Evolutionary conservation across 2,329 filamentous ascomycete genomes (phyloP).

Genomic region (Magnaporthales sp.): DNA sequence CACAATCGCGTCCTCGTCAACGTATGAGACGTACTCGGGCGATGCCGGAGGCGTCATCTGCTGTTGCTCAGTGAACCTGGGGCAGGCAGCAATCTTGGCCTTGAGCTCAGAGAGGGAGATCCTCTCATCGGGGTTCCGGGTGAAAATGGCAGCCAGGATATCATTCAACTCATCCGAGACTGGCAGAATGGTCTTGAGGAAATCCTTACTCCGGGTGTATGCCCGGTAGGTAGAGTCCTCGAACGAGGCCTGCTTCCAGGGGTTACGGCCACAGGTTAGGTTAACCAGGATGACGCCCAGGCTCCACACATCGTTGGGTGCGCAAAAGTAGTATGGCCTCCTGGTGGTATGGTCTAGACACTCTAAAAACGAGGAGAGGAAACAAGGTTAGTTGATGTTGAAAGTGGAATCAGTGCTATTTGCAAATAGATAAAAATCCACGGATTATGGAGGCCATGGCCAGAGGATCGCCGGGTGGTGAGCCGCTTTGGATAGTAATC

Average conservation of each 20-base stretch:
- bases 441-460: slow-evolving; percentile 9
- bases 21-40: slow-evolving; percentile 37
- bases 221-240: slow-evolving; percentile 94
- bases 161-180: slow-evolving; percentile 82
- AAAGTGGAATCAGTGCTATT: not conserved
- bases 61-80: slow-evolving; percentile 53
- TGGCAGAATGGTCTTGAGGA: slow-evolving; percentile 87
- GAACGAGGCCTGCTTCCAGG: slow-evolving; percentile 91
- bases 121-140: slow-evolving; percentile 72
- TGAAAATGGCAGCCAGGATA: slow-evolving; percentile 82
- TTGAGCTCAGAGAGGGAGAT: slow-evolving; percentile 76
- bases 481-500: not conserved
- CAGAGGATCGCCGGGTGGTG: slow-evolving; percentile 1
- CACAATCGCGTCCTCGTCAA: slow-evolving; percentile 33
- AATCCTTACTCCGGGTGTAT: slow-evolving; percentile 75
- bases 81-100: slow-evolving; percentile 66
- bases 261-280: slow-evolving; percentile 93
- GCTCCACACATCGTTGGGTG: slow-evolving; percentile 95
- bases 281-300: slow-evolving; percentile 98
- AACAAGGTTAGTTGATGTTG: slow-evolving; percentile 14
- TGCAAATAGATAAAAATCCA: slow-evolving; percentile 6
- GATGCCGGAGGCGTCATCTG: slow-evolving; percentile 30
- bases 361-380: slow-evolving; percentile 47
- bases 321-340: slow-evolving; percentile 77
- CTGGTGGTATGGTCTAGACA: slow-evolving; percentile 71